Base-by-base conservation (phyloP, 192 early-diverging fungal genomes). In the Podila minutissima region DNA sequence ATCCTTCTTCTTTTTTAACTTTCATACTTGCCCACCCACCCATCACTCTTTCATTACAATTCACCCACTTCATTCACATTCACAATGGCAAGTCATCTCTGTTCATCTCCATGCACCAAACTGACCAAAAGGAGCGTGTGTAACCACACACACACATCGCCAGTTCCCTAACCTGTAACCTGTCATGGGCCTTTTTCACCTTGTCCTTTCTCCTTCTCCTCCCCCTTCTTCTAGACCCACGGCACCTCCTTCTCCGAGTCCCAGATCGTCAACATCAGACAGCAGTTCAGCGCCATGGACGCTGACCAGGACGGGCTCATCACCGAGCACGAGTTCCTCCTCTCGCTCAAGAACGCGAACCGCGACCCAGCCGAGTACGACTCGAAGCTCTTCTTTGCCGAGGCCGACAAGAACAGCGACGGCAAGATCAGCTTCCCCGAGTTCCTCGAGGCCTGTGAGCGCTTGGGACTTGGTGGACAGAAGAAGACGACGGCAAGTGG, bases 401-500 rank as follows among this genome's bases (percentile, higher is more conserved):
- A 90, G 64, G 88, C 91, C 0, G 93, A 93, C 70, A 69, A 86
- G 24, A 90, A 93, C 74, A 91, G 88, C 28, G 91, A 93, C 64
- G 92, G 92, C 66, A 88, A 88, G 61, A 88, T 93, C 63, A 89
- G 82, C 73, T 85, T 87, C 68, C 86, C 85, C n/a, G 89, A 92
- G 84, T 91, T 92, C 66, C 37, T 88, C 8, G 68, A 60, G 64
- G 58, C 83, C 86, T 64, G 89, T 88, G 82, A 73, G 57, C 63
- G 31, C 15, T 63, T 61, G 5, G 74, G 60, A 13, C 59, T 81
- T 22, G 59, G 31, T 5, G 61, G 51, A 11, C 11, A 5, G 19
- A 8, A 20, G 24, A 22, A 5, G 19, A 8, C 13, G 24, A 22
- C 72, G 15, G 35, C 24, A n/a, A 33, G 35, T 15, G 35, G 5